phyloP scores from a whole-genome alignment of 768 basidiomycete species.

The Termitomyces sp. region DNA sequence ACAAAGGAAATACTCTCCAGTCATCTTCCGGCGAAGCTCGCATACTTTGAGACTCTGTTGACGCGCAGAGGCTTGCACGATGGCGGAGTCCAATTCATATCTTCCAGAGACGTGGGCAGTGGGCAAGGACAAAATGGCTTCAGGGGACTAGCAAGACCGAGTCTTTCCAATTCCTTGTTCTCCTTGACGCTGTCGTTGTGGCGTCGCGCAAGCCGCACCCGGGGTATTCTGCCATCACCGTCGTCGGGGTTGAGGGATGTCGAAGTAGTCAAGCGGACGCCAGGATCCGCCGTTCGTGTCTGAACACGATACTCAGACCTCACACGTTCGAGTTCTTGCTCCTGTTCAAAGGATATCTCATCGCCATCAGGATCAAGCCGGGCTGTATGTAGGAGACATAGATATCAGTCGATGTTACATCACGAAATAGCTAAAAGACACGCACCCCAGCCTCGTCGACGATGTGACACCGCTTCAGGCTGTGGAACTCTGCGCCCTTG shows the following conservation, averaged over 20 bases:
- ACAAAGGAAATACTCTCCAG: neutral
- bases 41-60: constrained; percentile 27
- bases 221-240: constrained; percentile 10
- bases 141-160: constrained; percentile 1
- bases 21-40: constrained; percentile 38
- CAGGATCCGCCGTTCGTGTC: constrained; percentile 10
- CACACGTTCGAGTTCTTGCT: constrained; percentile 52
- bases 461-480: constrained; percentile 9
- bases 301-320: constrained; percentile 43
- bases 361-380: constrained; percentile 56
- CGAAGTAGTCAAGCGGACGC: constrained; percentile 11
- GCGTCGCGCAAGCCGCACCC: constrained; percentile 13
- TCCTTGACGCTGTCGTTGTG: constrained; percentile 17
- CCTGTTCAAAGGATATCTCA: constrained; percentile 57
- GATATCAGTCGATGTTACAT: neutral
- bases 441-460: constrained; percentile 45
- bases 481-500: constrained; percentile 18
- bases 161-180: neutral
- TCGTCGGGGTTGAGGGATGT: constrained; percentile 17
- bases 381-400: constrained; percentile 29
- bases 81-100: constrained; percentile 34
- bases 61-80: constrained; percentile 16
- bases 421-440: neutral
- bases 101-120: constrained; percentile 49
- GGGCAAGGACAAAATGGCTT: constrained; percentile 35